Evolutionary conservation across 2,329 filamentous ascomycete genomes (phyloP).

Genomic region (Tolypocladium amazonense): DNA sequence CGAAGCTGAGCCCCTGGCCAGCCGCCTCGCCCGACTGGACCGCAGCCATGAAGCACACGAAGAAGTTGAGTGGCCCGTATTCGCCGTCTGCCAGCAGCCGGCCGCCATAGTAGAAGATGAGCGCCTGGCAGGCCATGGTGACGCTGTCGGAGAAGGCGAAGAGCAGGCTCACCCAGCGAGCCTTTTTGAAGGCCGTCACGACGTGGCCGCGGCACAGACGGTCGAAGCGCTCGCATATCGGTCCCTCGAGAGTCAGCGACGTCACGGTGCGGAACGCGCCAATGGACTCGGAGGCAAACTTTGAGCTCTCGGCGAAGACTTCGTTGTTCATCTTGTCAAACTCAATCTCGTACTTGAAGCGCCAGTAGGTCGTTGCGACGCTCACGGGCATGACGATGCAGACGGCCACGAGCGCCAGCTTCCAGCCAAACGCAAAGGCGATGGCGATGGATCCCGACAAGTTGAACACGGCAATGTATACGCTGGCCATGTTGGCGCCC

Average conservation of each 20-base stretch:
- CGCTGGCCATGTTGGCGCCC: slow-evolving; percentile 52
- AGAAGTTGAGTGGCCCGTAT: slow-evolving; percentile 34
- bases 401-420: slow-evolving; percentile 56
- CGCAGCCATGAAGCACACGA: slow-evolving; percentile 53
- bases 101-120: slow-evolving; percentile 58
- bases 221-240: slow-evolving; percentile 52
- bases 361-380: slow-evolving; percentile 36
- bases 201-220: slow-evolving; percentile 49
- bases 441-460: slow-evolving; percentile 55
- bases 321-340: slow-evolving; percentile 59
- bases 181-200: slow-evolving; percentile 45
- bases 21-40: slow-evolving; percentile 58
- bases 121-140: slow-evolving; percentile 50
- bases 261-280: slow-evolving; percentile 64
- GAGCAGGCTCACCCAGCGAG: slow-evolving; percentile 50
- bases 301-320: slow-evolving; percentile 61
- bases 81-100: slow-evolving; percentile 43
- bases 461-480: slow-evolving; percentile 52
- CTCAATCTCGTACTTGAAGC: slow-evolving; percentile 48
- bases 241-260: slow-evolving; percentile 57
- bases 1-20: slow-evolving; percentile 57
- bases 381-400: slow-evolving; percentile 48
- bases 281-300: slow-evolving; percentile 66
- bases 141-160: slow-evolving; percentile 62
- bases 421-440: slow-evolving; percentile 66